These are phyloP conservation scores for Lodderomyces parapsilosis DNA, from an alignment of 1,139 yeast genomes.

Conservation along the genomic window DNA sequence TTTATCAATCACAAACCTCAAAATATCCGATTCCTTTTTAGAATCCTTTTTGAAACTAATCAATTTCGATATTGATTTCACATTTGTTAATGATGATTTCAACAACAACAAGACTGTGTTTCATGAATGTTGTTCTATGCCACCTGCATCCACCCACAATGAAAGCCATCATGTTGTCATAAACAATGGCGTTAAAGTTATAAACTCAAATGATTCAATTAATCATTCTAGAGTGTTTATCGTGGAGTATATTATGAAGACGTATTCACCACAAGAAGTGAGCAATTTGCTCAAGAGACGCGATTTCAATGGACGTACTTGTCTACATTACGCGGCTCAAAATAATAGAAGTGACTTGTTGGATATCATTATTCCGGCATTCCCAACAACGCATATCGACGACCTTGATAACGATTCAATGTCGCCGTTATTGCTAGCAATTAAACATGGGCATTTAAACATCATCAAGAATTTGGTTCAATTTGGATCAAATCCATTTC, in stretches of 20 bases:
- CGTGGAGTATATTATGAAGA: constrained; percentile 32
- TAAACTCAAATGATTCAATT: constrained; percentile 41
- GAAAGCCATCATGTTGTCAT: constrained; percentile 37
- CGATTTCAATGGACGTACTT: constrained; percentile 76
- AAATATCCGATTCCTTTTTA: constrained; percentile 49
- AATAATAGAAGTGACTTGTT: constrained; percentile 59
- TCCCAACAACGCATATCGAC: constrained; percentile 44
- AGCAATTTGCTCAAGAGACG: constrained; percentile 33
- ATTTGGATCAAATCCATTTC: constrained; percentile 58
- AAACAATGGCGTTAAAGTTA: constrained; percentile 47
- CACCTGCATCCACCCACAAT: constrained; percentile 31
- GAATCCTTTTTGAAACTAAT: constrained; percentile 45
- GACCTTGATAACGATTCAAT: constrained; percentile 68
- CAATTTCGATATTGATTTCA: constrained; percentile 41
- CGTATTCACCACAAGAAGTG: constrained; percentile 20
- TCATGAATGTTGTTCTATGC: constrained; percentile 48
- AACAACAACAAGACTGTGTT: constrained; percentile 41
- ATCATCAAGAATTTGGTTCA: constrained; percentile 43
- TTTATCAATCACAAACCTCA: constrained; percentile 55
- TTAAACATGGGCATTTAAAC: constrained; percentile 63
- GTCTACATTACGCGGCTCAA: constrained; percentile 87
- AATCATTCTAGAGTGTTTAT: constrained; percentile 42
- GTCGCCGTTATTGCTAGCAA: constrained; percentile 80
- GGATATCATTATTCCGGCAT: constrained; percentile 38
- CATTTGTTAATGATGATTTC: constrained; percentile 38